phyloP scores from a whole-genome alignment of 164 flowering plant genomes.

The Euptelea pleiosperma region DNA sequence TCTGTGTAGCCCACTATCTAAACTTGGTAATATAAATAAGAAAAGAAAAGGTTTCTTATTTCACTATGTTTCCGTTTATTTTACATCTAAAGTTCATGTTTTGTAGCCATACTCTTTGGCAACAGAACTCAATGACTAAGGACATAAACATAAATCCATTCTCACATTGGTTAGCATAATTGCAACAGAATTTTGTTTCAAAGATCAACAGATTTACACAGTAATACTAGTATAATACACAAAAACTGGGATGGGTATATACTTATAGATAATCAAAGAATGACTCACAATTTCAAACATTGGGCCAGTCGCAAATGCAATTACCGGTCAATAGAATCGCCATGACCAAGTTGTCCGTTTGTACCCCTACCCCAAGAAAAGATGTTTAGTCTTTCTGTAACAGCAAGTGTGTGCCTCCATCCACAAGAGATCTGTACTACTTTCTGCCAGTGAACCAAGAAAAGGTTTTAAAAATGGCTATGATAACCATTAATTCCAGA shows the following conservation, averaged over 20 bases:
- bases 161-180: no score
- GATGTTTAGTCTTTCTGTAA: constrained; percentile 69
- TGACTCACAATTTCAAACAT: constrained; percentile 11
- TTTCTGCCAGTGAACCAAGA: constrained; percentile 50
- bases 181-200: constrained; percentile 3
- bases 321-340: constrained; percentile 76
- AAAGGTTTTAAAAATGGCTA: neutral
- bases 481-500: neutral
- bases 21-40: no score
- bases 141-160: no score
- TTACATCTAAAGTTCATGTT: no score
- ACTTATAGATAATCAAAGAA: neutral
- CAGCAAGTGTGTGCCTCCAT: constrained; percentile 96
- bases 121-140: no score
- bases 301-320: constrained; percentile 12
- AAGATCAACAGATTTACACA: neutral
- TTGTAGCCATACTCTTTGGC: no score
- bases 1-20: no score
- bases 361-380: constrained; percentile 99
- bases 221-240: no score
- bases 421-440: constrained; percentile 88
- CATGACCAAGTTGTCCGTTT: constrained; percentile 98
- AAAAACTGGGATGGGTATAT: no score
- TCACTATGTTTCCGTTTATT: no score
- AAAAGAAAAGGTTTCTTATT: no score